phyloP scores from a whole-genome alignment of 2,329 filamentous ascomycete species.

The Claviceps pazoutovae region DNA sequence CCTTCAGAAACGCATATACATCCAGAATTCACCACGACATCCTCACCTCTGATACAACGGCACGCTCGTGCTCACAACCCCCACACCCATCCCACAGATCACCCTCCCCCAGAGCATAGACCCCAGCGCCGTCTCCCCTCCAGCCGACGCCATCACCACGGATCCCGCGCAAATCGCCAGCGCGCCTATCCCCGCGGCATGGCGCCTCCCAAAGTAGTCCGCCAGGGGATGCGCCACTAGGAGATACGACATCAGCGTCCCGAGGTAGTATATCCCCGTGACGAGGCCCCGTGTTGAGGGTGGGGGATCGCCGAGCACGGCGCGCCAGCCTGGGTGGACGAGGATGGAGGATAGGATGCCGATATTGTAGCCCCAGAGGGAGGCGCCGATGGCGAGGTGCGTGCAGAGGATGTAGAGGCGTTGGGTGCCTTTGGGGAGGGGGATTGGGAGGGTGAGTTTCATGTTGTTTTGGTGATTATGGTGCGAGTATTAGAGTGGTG shows the following conservation, averaged over 20 bases:
- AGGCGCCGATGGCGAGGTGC: conserved; percentile 41
- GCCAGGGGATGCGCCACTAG: conserved; percentile 37
- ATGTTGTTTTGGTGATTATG: neutral
- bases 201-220: conserved; percentile 36
- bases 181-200: conserved; percentile 34
- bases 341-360: conserved; percentile 42
- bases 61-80: conserved; percentile 41
- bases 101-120: conserved; percentile 38
- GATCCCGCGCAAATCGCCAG: conserved; percentile 33
- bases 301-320: conserved; percentile 28
- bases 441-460: neutral
- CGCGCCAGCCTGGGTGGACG: conserved; percentile 39
- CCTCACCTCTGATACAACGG: conserved; percentile 35
- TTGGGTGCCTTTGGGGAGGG: conserved; percentile 7
- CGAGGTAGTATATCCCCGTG: conserved; percentile 43
- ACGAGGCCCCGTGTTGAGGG: conserved; percentile 35
- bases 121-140: conserved; percentile 24
- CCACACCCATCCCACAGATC: conserved; percentile 38
- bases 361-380: conserved; percentile 46
- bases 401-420: conserved; percentile 33
- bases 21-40: neutral
- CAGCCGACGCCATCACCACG: conserved; percentile 30
- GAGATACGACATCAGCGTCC: conserved; percentile 40
- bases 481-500: neutral
- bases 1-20: neutral